Percentiles rank a stretch among this genome's conserved stretches.
phyloP scores from a whole-genome alignment of 2,329 filamentous ascomycete genomes.

The Acrocalymma vagum region DNA sequence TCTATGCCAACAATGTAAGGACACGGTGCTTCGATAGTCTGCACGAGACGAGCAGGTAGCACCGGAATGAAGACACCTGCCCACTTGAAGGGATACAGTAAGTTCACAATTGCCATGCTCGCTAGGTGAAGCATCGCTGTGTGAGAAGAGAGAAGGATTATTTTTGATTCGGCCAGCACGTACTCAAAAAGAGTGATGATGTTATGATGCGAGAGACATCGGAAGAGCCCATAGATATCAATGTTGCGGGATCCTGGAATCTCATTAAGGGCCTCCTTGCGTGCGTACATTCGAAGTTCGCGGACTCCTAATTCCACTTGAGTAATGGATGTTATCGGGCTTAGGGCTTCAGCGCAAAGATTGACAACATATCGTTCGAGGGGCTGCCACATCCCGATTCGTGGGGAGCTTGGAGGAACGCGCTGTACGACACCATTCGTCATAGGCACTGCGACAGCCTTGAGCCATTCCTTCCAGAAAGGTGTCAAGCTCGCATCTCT shows the following conservation, averaged over 20 bases:
- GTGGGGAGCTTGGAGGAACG: conserved; percentile 87
- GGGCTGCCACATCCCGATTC: conserved; percentile 93
- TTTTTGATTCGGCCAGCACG: conserved; percentile 89
- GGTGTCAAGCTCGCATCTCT: conserved; percentile 82
- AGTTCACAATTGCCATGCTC: conserved; percentile 82
- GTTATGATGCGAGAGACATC: conserved; percentile 88
- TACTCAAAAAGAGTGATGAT: conserved; percentile 94
- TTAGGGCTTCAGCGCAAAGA: conserved; percentile 92
- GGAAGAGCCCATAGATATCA: conserved; percentile 92
- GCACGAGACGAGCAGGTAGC: conserved; percentile 84
- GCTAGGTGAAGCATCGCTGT: conserved; percentile 96
- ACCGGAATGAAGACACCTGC: conserved; percentile 93
- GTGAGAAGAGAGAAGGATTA: conserved; percentile 95
- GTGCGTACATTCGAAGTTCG: conserved; percentile 88
- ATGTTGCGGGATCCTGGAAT: conserved; percentile 89
- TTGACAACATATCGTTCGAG: conserved; percentile 97
- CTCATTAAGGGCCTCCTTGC: conserved; percentile 93
- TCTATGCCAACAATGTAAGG: conserved; percentile 98
- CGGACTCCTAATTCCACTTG: conserved; percentile 92
- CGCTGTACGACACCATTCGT: conserved; percentile 83
- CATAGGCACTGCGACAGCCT: conserved; percentile 95
- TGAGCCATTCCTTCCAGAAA: conserved; percentile 99
- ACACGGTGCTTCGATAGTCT: conserved; percentile 91
- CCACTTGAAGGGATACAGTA: conserved; percentile 93
- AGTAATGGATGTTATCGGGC: conserved; percentile 90